Conservation (phyloP, 805 yeast genomes). For the Ogataea populi-albae region DNA sequence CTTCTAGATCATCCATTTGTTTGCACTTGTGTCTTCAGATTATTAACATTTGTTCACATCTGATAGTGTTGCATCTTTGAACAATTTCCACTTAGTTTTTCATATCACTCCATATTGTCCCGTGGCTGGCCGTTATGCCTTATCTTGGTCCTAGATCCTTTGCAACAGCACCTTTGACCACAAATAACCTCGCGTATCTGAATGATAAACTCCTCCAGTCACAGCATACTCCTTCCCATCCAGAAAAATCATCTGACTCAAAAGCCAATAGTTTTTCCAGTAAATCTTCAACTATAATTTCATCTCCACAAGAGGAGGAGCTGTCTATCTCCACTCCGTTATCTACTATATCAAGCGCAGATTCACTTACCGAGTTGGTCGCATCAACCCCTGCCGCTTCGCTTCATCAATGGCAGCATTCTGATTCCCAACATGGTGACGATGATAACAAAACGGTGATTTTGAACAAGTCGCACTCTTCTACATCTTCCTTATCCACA, state of each 20-base stretch:
- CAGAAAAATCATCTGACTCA: constrained; percentile 1
- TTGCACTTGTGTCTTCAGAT: too few relatives aligned
- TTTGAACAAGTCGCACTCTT: constrained; percentile 9
- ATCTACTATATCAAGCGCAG: constrained; percentile 26
- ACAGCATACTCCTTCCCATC: constrained; percentile 3
- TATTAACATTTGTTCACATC: too few relatives aligned
- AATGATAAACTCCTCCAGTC: constrained; percentile 22
- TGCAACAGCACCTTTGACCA: constrained; percentile 34
- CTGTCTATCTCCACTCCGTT: constrained; percentile 27
- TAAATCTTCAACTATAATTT: constrained; percentile 12
- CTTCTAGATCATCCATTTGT: too few relatives aligned
- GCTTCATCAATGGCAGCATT: constrained; percentile 4
- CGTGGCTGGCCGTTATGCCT: constrained; percentile 25
- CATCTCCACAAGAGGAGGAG: constrained; percentile 25
- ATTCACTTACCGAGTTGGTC: constrained; percentile 12
- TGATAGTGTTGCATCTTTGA: too few relatives aligned
- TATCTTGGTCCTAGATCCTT: constrained; percentile 36
- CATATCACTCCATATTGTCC: background rate
- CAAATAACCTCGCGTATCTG: constrained; percentile 30
- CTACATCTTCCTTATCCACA: constrained; percentile 19
- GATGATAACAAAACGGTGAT: constrained; percentile 29
- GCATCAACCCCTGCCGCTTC: constrained; percentile 6
- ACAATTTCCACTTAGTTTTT: background rate
- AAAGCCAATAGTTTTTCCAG: constrained; percentile 8
- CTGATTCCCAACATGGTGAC: constrained; percentile 15